Percentiles rank a stretch among this genome's conserved stretches.
Conservation (phyloP, 179 eudicot genomes). For the Drosera spatulata region DNA sequence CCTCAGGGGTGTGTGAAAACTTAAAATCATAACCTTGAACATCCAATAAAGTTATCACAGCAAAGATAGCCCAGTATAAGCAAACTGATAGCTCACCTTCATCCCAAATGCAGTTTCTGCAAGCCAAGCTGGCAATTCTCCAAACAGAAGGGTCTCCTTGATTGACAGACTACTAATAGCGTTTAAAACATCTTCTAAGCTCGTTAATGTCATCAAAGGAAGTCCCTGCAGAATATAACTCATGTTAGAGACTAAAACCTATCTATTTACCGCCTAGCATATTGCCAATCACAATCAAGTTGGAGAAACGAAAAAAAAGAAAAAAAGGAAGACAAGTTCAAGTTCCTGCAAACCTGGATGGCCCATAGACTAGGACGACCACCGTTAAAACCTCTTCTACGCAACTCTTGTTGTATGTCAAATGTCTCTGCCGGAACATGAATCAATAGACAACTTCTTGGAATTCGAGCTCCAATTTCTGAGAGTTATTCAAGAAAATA, state of each 20-base stretch:
- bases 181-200: constrained; percentile 42
- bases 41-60: too few species aligned
- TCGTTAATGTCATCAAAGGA: constrained; percentile 42
- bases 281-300: neutral
- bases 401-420: constrained; percentile 39
- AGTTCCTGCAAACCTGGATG: constrained; percentile 46
- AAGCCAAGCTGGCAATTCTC: constrained; percentile 65
- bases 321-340: neutral
- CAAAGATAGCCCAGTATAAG: too few species aligned
- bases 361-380: constrained; percentile 68
- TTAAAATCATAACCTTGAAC: too few species aligned
- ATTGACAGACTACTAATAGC: constrained; percentile 48
- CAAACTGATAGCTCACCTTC: constrained; percentile 21
- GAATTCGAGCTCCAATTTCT: constrained; percentile 71
- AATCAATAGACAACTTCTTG: constrained; percentile 48
- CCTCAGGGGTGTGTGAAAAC: too few species aligned
- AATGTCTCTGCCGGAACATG: constrained; percentile 61
- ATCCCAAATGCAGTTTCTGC: constrained; percentile 30
- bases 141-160: constrained; percentile 61
- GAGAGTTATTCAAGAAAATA: constrained; percentile 13
- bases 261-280: constrained; percentile 1
- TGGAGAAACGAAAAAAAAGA: too few species aligned
- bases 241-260: too few species aligned
- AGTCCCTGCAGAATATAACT: constrained; percentile 39
- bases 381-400: constrained; percentile 58